A percentile compares a stretch with the other conserved stretches of the same genome.
These are phyloP conservation scores for Sporodiniella umbellata DNA, from an alignment of 371 early-diverging fungal species.

Conservation along the genomic window DNA sequence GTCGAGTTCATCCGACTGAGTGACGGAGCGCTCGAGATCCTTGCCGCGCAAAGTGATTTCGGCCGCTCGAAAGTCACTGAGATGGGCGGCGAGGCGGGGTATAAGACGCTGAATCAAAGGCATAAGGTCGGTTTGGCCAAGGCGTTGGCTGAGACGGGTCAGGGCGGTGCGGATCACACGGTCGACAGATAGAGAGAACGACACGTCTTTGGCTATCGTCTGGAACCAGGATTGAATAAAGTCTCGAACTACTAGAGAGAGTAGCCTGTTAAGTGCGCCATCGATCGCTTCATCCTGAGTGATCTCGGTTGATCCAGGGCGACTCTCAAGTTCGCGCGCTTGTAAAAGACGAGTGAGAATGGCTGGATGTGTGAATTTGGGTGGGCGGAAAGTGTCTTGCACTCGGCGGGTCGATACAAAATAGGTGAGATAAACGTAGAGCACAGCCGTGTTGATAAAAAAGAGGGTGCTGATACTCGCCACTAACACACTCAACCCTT, in stretches of 20 bases:
- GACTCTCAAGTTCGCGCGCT: constrained; percentile 7
- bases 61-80: constrained; percentile 66
- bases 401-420: constrained; percentile 25
- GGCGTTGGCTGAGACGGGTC: constrained; percentile 30
- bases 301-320: neutral
- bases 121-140: constrained; percentile 55
- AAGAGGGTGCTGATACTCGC: constrained; percentile 17
- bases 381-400: constrained; percentile 19
- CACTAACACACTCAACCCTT: constrained; percentile 1
- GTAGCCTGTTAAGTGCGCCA: constrained; percentile 38
- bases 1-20: constrained; percentile 63
- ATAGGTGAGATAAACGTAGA: constrained; percentile 40
- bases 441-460: constrained; percentile 28
- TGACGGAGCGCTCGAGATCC: constrained; percentile 48
- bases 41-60: constrained; percentile 57
- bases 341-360: constrained; percentile 19
- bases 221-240: constrained; percentile 59
- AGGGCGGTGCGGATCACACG: constrained; percentile 43
- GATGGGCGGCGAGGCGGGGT: constrained; percentile 67
- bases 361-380: constrained; percentile 17
- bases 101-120: constrained; percentile 60
- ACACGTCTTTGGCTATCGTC: constrained; percentile 31
- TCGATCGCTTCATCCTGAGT: constrained; percentile 20
- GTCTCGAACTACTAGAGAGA: constrained; percentile 48
- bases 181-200: constrained; percentile 44